These are phyloP conservation scores for Kluyveromyces sp. DNA, from an alignment of 1,139 yeast genomes.

Conservation along the genomic window DNA sequence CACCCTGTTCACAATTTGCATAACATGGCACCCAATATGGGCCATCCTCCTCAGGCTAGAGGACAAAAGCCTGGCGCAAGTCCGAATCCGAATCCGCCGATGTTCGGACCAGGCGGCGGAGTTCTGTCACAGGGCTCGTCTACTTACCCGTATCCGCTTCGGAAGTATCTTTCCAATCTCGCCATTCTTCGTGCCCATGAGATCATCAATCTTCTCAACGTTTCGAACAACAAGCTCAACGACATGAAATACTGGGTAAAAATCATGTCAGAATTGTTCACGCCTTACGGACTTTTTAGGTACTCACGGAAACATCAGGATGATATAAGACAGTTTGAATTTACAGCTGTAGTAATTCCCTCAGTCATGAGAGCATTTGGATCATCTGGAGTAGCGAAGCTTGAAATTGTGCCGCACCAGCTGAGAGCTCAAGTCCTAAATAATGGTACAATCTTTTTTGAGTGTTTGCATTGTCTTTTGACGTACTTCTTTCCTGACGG, in stretches of 20 bases:
- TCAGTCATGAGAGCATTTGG: slow-evolving; percentile 51
- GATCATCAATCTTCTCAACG: slow-evolving; percentile 21
- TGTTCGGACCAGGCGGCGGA: slow-evolving; percentile 4
- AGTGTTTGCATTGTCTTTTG: slow-evolving; percentile 49
- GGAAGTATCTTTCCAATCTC: slow-evolving; percentile 25
- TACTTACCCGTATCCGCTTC: slow-evolving; percentile 11
- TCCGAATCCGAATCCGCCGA: slow-evolving; percentile 10
- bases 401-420: slow-evolving; percentile 56
- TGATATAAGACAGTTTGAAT: slow-evolving; percentile 53
- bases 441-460: slow-evolving; percentile 58
- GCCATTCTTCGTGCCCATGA: slow-evolving; percentile 25
- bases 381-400: slow-evolving; percentile 47
- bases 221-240: slow-evolving; percentile 27
- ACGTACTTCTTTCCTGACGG: slow-evolving; percentile 62
- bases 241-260: slow-evolving; percentile 43
- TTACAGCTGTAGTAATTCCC: slow-evolving; percentile 61
- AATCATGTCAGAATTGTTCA: slow-evolving; percentile 42
- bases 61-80: slow-evolving; percentile 11
- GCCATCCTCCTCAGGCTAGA: slow-evolving; percentile 9
- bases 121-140: slow-evolving; percentile 2
- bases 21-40: slow-evolving; percentile 3
- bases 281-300: slow-evolving; percentile 42
- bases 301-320: slow-evolving; percentile 40
- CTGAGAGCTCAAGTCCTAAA: slow-evolving; percentile 60
- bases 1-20: background rate